These are phyloP conservation scores for Wickerhamomyces queroliae DNA, from an alignment of 805 yeast species.

Conservation along the genomic window DNA sequence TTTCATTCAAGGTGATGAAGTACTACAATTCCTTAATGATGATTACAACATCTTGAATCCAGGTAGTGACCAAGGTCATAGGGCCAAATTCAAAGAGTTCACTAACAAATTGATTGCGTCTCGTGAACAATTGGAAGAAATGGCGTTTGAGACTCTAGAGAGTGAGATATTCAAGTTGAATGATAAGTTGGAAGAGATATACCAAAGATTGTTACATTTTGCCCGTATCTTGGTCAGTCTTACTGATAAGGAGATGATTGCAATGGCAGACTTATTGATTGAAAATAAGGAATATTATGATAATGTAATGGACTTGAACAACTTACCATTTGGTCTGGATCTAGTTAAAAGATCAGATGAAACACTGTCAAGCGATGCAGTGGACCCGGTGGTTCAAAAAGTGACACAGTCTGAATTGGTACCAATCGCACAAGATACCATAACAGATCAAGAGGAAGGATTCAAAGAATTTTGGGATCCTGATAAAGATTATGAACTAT, in stretches of 20 bases:
- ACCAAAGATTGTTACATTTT: slow-evolving; percentile 1
- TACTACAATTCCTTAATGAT: neutral
- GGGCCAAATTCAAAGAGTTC: slow-evolving; percentile 11
- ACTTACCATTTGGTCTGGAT: neutral
- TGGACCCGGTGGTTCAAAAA: neutral
- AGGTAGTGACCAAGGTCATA: slow-evolving; percentile 10
- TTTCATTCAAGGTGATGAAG: neutral
- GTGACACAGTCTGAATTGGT: neutral
- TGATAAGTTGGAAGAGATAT: neutral
- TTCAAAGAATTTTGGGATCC: neutral
- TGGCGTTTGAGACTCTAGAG: neutral
- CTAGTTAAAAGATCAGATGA: neutral
- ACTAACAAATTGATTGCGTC: slow-evolving; percentile 14
- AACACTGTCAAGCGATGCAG: too few relatives aligned
- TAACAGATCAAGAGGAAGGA: neutral
- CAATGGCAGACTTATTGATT: slow-evolving; percentile 1
- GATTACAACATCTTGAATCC: slow-evolving; percentile 3
- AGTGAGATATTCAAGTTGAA: neutral
- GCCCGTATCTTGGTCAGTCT: slow-evolving; percentile 1
- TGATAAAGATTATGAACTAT: neutral
- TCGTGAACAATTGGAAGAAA: slow-evolving; percentile 5
- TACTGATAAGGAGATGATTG: neutral
- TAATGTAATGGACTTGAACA: neutral
- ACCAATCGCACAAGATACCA: neutral
- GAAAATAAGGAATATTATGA: neutral